Evolutionary conservation across 208 protist species (phyloP).

Genomic region (Leishmania amazonensis): DNA sequence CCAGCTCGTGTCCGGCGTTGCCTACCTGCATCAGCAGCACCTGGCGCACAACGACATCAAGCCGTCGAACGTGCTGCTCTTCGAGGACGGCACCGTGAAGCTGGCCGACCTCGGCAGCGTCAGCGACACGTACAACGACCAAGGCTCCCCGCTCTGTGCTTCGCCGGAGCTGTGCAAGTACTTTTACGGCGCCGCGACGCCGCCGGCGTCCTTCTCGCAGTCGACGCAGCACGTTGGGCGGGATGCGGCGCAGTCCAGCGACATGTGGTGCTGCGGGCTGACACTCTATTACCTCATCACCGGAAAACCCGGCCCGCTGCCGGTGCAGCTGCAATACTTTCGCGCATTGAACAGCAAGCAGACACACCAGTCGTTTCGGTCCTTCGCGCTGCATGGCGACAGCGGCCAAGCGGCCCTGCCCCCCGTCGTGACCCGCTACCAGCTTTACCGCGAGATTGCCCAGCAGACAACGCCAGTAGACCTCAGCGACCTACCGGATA

Average conservation of each 20-base stretch:
- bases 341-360: slow-evolving; percentile 24
- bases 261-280: slow-evolving; percentile 87
- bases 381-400: not conserved
- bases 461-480: slow-evolving; percentile 41
- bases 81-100: slow-evolving; percentile 74
- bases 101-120: slow-evolving; percentile 77
- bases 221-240: slow-evolving; percentile 17
- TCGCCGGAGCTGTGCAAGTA: slow-evolving; percentile 85
- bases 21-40: slow-evolving; percentile 78
- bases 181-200: slow-evolving; percentile 55
- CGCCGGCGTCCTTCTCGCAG: slow-evolving; percentile 21
- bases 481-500: slow-evolving; percentile 55
- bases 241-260: slow-evolving; percentile 39
- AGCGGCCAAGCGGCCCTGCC: not conserved
- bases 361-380: not conserved
- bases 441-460: slow-evolving; percentile 76
- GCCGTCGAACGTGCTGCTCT: slow-evolving; percentile 81
- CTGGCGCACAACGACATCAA: slow-evolving; percentile 90
- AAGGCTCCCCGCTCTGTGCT: slow-evolving; percentile 86
- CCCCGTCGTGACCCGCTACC: slow-evolving; percentile 49
- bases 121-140: slow-evolving; percentile 54
- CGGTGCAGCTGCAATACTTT: slow-evolving; percentile 48
- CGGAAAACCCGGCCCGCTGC: slow-evolving; percentile 51
- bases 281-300: slow-evolving; percentile 82
- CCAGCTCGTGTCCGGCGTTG: slow-evolving; percentile 70